Conservation (phyloP, 1,284 basidiomycete species). For the Mycosarcoma maydis region DNA sequence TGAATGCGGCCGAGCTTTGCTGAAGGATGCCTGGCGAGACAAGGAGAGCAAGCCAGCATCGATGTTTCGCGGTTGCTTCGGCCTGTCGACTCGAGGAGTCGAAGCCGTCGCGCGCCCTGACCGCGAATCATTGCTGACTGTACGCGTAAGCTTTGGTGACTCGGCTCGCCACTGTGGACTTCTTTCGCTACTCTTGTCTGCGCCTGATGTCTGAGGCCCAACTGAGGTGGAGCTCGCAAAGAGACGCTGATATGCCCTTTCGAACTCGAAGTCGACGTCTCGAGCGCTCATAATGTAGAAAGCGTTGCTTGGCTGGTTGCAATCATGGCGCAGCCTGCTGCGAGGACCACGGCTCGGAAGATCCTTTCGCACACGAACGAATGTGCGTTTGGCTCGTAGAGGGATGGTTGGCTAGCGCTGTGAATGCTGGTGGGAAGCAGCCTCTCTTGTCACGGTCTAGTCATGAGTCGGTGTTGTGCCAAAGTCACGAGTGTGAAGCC, state of each 20-base stretch:
- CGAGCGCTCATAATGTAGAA: conserved; percentile 22
- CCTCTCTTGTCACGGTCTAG: too few species aligned
- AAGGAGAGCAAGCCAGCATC: background rate
- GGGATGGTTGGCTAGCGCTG: too few species aligned
- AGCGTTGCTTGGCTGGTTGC: background rate
- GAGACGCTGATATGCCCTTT: conserved; percentile 35
- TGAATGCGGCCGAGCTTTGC: background rate
- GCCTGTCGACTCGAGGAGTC: background rate
- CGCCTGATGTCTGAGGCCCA: background rate
- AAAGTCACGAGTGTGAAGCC: too few species aligned
- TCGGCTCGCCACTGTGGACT: background rate
- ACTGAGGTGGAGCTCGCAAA: conserved; percentile 10
- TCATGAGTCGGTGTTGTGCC: too few species aligned
- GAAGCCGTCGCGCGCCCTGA: conserved; percentile 1
- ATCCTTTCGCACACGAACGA: too few species aligned
- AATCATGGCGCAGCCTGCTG: conserved; percentile 1
- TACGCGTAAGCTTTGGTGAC: conserved; percentile 2
- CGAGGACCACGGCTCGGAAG: too few species aligned
- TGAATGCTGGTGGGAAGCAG: too few species aligned
- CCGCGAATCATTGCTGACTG: background rate
- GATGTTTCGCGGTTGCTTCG: background rate
- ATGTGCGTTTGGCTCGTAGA: too few species aligned
- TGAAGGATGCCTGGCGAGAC: background rate
- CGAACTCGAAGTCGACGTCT: conserved; percentile 43
- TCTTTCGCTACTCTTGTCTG: background rate